These are phyloP conservation scores for Holtermannia corniformis DNA, from an alignment of 768 basidiomycete species.

Conservation along the genomic window DNA sequence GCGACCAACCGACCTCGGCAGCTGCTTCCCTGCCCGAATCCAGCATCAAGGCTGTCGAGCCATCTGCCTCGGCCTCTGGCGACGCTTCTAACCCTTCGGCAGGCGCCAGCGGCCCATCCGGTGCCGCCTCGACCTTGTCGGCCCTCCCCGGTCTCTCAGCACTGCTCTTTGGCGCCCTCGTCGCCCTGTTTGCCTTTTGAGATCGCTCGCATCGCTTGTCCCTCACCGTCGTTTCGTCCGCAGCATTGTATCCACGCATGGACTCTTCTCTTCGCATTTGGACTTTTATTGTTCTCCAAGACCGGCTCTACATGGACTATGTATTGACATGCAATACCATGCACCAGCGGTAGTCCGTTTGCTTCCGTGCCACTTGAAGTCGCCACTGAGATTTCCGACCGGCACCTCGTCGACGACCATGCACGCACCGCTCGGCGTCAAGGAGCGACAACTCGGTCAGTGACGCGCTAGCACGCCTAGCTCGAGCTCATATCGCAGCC, in stretches of 20 bases:
- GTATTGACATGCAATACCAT: no score
- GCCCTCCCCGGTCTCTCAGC: background rate
- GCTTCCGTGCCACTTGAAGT: no score
- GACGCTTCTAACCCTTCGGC: background rate
- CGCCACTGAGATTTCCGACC: background rate
- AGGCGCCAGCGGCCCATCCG: background rate
- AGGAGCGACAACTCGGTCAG: slow-evolving; percentile 27
- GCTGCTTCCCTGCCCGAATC: slow-evolving; percentile 19
- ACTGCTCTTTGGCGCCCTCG: background rate
- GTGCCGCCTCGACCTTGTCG: background rate
- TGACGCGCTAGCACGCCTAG: background rate
- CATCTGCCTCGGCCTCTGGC: background rate
- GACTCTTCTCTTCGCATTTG: no score
- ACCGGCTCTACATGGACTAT: no score
- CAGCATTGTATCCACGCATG: no score
- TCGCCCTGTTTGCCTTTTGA: background rate
- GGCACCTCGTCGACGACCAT: slow-evolving; percentile 10
- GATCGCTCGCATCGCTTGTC: no score
- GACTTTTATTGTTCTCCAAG: no score
- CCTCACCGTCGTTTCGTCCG: no score
- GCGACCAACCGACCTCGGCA: slow-evolving; percentile 50
- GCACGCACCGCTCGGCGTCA: slow-evolving; percentile 29
- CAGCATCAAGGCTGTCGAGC: slow-evolving; percentile 7
- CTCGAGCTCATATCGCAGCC: slow-evolving; percentile 5
- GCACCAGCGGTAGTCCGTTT: no score